A percentile compares a stretch with the other conserved stretches of the same genome.
Evolutionary conservation across 78 protist species (phyloP).

Genomic region (Speleostelium caveatum): DNA sequence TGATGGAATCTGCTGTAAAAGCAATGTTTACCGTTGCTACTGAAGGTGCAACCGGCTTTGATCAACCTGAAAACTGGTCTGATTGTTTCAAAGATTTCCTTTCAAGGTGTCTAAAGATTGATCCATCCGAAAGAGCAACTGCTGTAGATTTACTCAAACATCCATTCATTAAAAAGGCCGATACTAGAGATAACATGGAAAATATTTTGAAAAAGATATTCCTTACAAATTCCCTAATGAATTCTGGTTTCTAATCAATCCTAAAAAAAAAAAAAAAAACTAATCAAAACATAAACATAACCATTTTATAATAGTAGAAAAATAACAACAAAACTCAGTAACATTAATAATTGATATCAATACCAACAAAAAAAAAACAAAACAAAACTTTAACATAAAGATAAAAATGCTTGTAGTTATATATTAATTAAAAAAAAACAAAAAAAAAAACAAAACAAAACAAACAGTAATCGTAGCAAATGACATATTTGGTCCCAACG

Average conservation of each 20-base stretch:
- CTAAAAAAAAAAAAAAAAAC: background rate
- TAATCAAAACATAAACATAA: background rate
- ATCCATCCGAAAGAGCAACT: conserved; percentile 71
- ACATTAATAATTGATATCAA: background rate
- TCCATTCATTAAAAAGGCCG: conserved; percentile 76
- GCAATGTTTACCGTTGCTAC: conserved; percentile 82
- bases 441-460: too few species aligned
- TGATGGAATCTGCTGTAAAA: conserved; percentile 72
- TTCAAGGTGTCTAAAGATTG: conserved; percentile 46
- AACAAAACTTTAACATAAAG: too few species aligned
- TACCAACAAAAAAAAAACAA: background rate
- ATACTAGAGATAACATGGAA: conserved; percentile 70
- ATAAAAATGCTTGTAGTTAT: too few species aligned
- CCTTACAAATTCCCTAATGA: conserved; percentile 78
- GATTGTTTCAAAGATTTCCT: conserved; percentile 71
- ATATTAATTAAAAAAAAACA: too few species aligned
- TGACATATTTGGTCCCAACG: too few species aligned
- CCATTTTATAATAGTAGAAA: background rate
- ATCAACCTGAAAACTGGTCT: conserved; percentile 72
- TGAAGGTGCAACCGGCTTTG: conserved; percentile 65
- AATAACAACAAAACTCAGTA: background rate
- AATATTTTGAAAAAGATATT: conserved; percentile 67
- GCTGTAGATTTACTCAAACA: conserved; percentile 70
- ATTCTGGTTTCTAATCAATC: conserved; percentile 47
- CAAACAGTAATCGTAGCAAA: too few species aligned